Evolutionary conservation across 2,329 filamentous ascomycete genomes (phyloP).

Genomic region (Curvularia eragrostidis): DNA sequence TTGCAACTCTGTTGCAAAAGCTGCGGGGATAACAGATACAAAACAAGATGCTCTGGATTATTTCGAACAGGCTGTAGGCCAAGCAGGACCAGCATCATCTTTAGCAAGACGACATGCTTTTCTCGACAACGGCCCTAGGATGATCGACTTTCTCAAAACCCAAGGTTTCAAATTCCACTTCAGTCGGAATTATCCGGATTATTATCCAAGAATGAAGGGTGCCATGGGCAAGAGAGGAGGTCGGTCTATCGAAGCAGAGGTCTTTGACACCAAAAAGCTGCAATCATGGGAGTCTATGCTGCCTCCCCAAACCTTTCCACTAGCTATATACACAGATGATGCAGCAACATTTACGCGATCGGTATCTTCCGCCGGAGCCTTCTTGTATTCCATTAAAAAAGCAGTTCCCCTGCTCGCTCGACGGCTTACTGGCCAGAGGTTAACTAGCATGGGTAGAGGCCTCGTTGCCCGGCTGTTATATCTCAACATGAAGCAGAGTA

Average conservation of each 20-base stretch:
- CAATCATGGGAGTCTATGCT: background rate
- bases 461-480: too few relatives aligned
- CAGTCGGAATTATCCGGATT: background rate
- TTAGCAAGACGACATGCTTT: background rate
- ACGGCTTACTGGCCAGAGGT: too few relatives aligned
- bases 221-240: background rate
- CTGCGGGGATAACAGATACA: background rate
- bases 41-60: background rate
- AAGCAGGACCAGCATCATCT: background rate
- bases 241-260: background rate
- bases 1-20: background rate
- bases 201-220: background rate
- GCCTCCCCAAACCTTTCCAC: too few relatives aligned
- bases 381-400: too few relatives aligned
- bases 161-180: background rate
- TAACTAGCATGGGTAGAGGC: too few relatives aligned
- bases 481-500: too few relatives aligned
- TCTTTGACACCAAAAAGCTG: background rate
- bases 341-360: too few relatives aligned
- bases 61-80: background rate
- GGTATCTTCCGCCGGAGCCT: too few relatives aligned
- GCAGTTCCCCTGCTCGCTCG: too few relatives aligned
- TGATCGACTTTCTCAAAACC: background rate
- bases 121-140: background rate
- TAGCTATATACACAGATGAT: too few relatives aligned